These are phyloP conservation scores for Streptanthus diversifolius DNA, from an alignment of 345 rosid genomes.

Conservation along the genomic window DNA sequence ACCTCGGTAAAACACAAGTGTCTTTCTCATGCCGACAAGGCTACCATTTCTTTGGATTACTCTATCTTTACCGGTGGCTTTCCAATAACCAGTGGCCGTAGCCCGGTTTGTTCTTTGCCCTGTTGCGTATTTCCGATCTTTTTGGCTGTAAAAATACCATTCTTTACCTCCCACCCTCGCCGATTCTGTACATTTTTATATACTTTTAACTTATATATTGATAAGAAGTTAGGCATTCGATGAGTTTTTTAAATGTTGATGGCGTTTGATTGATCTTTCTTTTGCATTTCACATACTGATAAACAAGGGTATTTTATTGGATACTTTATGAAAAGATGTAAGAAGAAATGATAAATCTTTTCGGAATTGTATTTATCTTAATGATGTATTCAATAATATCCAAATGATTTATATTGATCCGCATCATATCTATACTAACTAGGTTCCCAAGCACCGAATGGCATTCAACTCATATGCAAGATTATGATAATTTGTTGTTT, in stretches of 20 bases:
- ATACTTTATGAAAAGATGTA: not conserved
- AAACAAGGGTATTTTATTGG: not conserved
- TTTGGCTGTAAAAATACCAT: slow-evolving; percentile 50
- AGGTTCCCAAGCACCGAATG: slow-evolving; percentile 19
- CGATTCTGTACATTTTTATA: slow-evolving; percentile 20
- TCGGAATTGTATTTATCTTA: slow-evolving; percentile 18
- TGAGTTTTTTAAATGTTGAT: not conserved
- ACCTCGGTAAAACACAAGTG: slow-evolving; percentile 49
- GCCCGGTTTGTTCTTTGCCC: slow-evolving; percentile 56
- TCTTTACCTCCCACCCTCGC: slow-evolving; percentile 41
- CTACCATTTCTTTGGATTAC: slow-evolving; percentile 27
- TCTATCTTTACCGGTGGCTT: slow-evolving; percentile 60
- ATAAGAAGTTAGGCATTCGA: not conserved
- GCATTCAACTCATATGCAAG: slow-evolving; percentile 13
- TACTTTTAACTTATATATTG: not conserved
- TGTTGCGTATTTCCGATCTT: slow-evolving; percentile 51
- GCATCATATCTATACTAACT: slow-evolving; percentile 20
- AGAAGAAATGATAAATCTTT: not conserved
- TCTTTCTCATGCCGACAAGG: slow-evolving; percentile 44
- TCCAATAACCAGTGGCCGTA: slow-evolving; percentile 53
- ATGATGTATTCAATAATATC: slow-evolving; percentile 15
- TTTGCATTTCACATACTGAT: not conserved
- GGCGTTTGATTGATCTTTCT: not conserved
- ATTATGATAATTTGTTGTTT: not conserved
- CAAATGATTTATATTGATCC: slow-evolving; percentile 3